phyloP scores from a whole-genome alignment of 805 yeast genomes.

The Candida pseudoglaebosa region DNA sequence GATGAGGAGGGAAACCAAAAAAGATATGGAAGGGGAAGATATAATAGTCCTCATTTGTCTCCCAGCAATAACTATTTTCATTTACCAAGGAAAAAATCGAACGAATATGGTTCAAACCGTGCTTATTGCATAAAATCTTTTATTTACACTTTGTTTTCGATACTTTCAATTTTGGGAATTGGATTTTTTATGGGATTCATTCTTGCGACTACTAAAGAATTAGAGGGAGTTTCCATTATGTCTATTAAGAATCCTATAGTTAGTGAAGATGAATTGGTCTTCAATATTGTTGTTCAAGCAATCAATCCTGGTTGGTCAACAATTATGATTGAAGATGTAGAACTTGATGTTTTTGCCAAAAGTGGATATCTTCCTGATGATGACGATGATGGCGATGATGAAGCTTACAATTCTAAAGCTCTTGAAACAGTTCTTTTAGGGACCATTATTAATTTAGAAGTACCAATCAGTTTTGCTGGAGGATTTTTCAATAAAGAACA shows the following conservation, averaged over 20 bases:
- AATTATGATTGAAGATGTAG: conserved; percentile 58
- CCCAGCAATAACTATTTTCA: conserved; percentile 22
- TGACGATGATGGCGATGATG: conserved; percentile 8
- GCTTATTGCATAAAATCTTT: conserved; percentile 26
- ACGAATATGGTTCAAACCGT: conserved; percentile 8
- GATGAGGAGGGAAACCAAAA: conserved; percentile 6
- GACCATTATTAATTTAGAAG: conserved; percentile 57
- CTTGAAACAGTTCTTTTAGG: conserved; percentile 76
- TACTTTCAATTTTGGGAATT: conserved; percentile 51
- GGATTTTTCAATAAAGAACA: conserved; percentile 65
- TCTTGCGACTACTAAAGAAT: conserved; percentile 80
- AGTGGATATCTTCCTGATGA: conserved; percentile 43
- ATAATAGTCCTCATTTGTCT: conserved; percentile 17
- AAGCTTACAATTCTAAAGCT: neutral
- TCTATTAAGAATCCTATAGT: conserved; percentile 70
- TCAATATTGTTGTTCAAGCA: conserved; percentile 73
- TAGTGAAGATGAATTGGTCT: conserved; percentile 79
- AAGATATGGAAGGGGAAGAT: conserved; percentile 9
- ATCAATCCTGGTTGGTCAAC: conserved; percentile 84
- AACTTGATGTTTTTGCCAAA: conserved; percentile 82
- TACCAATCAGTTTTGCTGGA: conserved; percentile 72
- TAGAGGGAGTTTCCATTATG: conserved; percentile 59
- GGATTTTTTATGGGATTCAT: conserved; percentile 84
- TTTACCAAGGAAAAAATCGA: conserved; percentile 28
- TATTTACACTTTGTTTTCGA: conserved; percentile 42